Evolutionary conservation across 768 basidiomycete genomes (phyloP).

Genomic region (Pleurotus citrinopileatus): DNA sequence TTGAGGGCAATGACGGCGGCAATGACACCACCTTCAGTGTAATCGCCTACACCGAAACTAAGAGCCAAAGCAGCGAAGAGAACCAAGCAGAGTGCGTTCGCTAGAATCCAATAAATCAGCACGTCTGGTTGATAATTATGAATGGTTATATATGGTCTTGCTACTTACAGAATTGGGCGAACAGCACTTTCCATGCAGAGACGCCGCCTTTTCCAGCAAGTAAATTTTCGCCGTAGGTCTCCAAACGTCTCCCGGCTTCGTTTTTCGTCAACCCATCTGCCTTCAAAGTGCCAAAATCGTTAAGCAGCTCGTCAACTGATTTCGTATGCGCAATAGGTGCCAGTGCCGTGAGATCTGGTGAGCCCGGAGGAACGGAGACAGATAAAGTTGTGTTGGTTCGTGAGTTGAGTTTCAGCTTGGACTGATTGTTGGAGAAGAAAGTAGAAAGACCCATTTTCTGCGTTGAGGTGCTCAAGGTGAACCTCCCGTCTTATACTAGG

Average conservation of each 20-base stretch:
- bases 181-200: conserved; percentile 29
- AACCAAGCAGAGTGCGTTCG: conserved; percentile 39
- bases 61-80: conserved; percentile 41
- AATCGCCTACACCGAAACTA: conserved; percentile 54
- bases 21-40: conserved; percentile 49
- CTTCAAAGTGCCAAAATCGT: conserved; percentile 27
- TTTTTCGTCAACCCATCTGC: conserved; percentile 33
- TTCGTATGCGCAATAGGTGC: conserved; percentile 29
- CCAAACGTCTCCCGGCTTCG: conserved; percentile 30
- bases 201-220: conserved; percentile 30
- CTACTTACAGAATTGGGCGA: conserved; percentile 32
- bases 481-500: too few relatives aligned
- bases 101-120: conserved; percentile 18
- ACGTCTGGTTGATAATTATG: not conserved
- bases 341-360: conserved; percentile 26
- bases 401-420: not conserved
- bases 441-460: not conserved
- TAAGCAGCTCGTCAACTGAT: conserved; percentile 23
- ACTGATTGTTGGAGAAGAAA: not conserved
- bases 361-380: conserved; percentile 29
- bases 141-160: too few relatives aligned
- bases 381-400: conserved; percentile 25
- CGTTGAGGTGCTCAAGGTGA: too few relatives aligned
- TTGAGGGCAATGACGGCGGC: conserved; percentile 43
- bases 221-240: conserved; percentile 31